A percentile compares a stretch with the other conserved stretches of the same genome.
Evolutionary conservation across 176 grass and related monocot genomes (phyloP).

Genomic region (Carex scoparia): DNA sequence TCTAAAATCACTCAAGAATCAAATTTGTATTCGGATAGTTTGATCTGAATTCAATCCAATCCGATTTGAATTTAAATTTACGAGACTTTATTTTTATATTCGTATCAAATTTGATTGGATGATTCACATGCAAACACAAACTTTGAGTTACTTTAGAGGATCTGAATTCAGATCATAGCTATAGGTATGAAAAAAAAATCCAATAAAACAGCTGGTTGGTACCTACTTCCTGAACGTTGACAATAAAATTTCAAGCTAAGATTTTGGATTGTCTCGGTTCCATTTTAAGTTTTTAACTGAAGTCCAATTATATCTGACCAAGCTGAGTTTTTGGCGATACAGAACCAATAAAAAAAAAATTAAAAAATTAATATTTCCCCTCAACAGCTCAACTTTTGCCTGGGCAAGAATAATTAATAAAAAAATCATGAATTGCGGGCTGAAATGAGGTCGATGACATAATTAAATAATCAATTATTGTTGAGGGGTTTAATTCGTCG

Average conservation of each 20-base stretch:
- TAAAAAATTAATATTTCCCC: neutral
- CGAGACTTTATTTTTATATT: too few relatives aligned
- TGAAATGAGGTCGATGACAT: neutral
- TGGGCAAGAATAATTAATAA: neutral
- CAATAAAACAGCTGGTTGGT: neutral
- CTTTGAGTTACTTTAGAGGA: too few relatives aligned
- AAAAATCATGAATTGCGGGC: neutral
- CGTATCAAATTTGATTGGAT: too few relatives aligned
- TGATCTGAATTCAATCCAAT: too few relatives aligned
- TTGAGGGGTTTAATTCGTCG: neutral
- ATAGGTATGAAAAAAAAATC: neutral
- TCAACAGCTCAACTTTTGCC: neutral
- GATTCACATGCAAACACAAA: too few relatives aligned
- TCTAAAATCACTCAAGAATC: too few relatives aligned
- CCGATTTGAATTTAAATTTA: too few relatives aligned
- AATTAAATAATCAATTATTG: too few relatives aligned
- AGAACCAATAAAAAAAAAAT: neutral
- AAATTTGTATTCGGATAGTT: too few relatives aligned
- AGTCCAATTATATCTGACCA: neutral
- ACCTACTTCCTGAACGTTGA: neutral
- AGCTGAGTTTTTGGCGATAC: neutral
- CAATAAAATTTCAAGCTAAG: neutral
- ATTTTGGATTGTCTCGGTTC: neutral
- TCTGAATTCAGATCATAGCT: neutral
- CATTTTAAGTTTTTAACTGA: neutral